Conservation (phyloP, 306 rosid species). For the Cicer judaicum region DNA sequence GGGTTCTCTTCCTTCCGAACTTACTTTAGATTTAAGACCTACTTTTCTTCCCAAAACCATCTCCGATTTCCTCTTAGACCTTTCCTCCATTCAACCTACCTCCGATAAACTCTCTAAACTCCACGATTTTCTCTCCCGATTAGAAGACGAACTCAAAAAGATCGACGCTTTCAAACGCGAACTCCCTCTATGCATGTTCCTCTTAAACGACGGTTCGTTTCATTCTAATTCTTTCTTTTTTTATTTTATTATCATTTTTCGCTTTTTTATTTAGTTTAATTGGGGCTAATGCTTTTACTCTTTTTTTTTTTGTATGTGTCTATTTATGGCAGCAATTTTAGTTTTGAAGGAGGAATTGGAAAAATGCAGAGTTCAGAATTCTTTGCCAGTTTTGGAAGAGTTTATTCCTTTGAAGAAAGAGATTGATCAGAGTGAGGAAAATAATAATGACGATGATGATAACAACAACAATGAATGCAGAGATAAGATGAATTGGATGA, state of each 20-base stretch:
- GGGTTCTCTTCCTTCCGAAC: slow-evolving; percentile 76
- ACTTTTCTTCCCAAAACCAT: slow-evolving; percentile 72
- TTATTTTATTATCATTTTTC: neutral
- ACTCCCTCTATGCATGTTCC: slow-evolving; percentile 90
- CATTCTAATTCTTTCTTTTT: neutral
- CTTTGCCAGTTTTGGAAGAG: slow-evolving; percentile 75
- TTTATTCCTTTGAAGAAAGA: slow-evolving; percentile 80
- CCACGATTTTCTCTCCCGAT: slow-evolving; percentile 54
- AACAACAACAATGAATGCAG: slow-evolving; percentile 51
- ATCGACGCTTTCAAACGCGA: slow-evolving; percentile 93
- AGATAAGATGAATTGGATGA: slow-evolving; percentile 97
- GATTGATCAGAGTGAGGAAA: slow-evolving; percentile 49
- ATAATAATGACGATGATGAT: slow-evolving; percentile 31
- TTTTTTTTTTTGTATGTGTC: too few species aligned
- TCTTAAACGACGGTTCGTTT: slow-evolving; percentile 79
- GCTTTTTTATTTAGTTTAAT: neutral
- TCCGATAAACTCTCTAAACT: slow-evolving; percentile 55
- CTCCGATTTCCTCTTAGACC: slow-evolving; percentile 63
- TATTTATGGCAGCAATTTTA: slow-evolving; percentile 60
- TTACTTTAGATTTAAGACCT: slow-evolving; percentile 78
- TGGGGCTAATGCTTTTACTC: slow-evolving; percentile 20
- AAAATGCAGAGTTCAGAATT: slow-evolving; percentile 54
- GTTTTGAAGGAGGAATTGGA: slow-evolving; percentile 61
- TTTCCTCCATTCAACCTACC: slow-evolving; percentile 49
- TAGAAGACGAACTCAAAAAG: slow-evolving; percentile 83